Base-by-base conservation (phyloP, 441 rosid species). In the Erodium texanum region DNA sequence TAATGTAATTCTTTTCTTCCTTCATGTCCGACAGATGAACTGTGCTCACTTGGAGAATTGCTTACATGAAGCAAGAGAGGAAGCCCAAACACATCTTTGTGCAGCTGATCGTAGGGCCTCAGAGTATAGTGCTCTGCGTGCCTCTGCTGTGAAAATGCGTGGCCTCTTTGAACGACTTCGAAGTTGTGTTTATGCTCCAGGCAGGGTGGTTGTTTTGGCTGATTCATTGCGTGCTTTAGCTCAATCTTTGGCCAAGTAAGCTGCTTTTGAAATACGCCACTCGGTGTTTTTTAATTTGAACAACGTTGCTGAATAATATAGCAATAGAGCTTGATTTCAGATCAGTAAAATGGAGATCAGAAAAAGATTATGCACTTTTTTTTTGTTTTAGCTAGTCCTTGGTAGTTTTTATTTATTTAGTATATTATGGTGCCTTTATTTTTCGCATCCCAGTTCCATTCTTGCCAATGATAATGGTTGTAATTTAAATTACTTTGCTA, bases 31-130 rank as follows among this genome's bases (percentile, higher is more conserved):
- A 81, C 85, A 95, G 99, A 89, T 95, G 97, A 95, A 95, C 70
- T 89, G 97, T 75, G 99, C 96, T 66, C 97, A 89, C 84, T 81
- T 95, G 79, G 99, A 95, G 83, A 95, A 92, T 75, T 89, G 95
- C 79, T 84, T 95, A 82, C 98, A 95, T 79, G 96, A 95, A 81
- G 97, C 97, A 74, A 90, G 99, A 83, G 89, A 92, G 79, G 98
- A 90, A 83, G 97, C 97, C 29, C 99, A 95, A 74, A 89, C 97
- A 71, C 88, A 90, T 83, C 96, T 91, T 7, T 92, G 96, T 76
- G 92, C 96, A 16, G 97, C 98, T 79, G 96, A 90, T 69, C 74
- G 90, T 68, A 90, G 96, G 77, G 96, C 97, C 68, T 89, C 96
- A 1, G 93, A 95, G 78, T 95, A 90, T 75, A 82, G 34, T 71